Evolutionary conservation across 305 asterid species (phyloP), one percentile per base, ranked within the genome.

Genomic region (Withania somnifera): DNA sequence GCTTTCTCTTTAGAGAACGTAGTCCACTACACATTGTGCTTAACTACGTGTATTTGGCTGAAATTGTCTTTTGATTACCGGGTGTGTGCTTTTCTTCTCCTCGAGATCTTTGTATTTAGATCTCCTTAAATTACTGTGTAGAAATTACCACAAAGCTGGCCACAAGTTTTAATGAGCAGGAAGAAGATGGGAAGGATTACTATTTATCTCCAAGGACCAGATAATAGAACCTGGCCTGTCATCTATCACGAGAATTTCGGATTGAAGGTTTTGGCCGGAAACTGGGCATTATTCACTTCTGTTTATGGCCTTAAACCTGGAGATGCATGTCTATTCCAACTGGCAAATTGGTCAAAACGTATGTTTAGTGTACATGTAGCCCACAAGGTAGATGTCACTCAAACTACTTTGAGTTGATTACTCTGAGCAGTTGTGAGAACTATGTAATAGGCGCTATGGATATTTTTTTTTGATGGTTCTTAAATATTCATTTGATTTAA

Each of bases 161-260:
- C 87, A 17, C 77, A 57, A 5, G 75, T 84, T 51, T 3, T 47
- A 64, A 14, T 3, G 13, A 5, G 34, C 22, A 63, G 81, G 78
- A 30, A 36, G 20, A 68, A 19, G 60, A 4, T 30, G 34, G 71
- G 34, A 11, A 30, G 40, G 30, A 75, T 56, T 28, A 45, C 34
- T 24, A 47, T 47, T 73, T 73, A 52, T 81, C 85, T 77, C 40
- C 28, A 56, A 63, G 86, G 64, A 75, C 42, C 28, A 47, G 82
- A 54, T 57, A 24, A 61, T 63, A 75, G 42, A 52, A 9, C 54
- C 56, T 85, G 84, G 84, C 88, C 86, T 60, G 83, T 84, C 57
- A 38, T 51, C 30, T 84, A 78, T 53, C 56, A 58, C 3, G 67
- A 81, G 19, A 83, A 24, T 45, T 78, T 36, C 2, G 85, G 79